Percentiles rank a stretch among this genome's conserved stretches.
Conservation (phyloP, 345 rosid genomes). For the Brassica rapa region DNA sequence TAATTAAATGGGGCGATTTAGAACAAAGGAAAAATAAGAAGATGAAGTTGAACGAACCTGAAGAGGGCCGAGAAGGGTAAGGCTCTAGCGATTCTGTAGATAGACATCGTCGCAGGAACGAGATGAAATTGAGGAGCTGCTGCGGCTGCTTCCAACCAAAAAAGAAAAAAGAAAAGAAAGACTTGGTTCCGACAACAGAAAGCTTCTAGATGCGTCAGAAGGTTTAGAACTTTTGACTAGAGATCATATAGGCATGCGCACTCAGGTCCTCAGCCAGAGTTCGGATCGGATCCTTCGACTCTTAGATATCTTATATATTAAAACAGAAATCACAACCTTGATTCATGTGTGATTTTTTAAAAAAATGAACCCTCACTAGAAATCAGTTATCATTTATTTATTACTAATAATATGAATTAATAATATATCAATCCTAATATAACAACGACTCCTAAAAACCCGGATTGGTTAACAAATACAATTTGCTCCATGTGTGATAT, state of each 20-base stretch:
- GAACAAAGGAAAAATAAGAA: background rate
- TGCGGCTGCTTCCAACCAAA: background rate
- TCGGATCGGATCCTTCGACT: no score
- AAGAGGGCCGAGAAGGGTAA: conserved; percentile 65
- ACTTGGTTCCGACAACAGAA: background rate
- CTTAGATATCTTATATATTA: no score
- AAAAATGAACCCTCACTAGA: no score
- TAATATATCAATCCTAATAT: no score
- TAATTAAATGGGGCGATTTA: background rate
- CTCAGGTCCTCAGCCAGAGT: no score
- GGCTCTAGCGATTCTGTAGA: conserved; percentile 49
- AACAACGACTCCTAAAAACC: no score
- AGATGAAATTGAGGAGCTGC: background rate
- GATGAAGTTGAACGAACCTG: conserved; percentile 42
- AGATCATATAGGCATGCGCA: background rate
- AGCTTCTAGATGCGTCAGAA: background rate
- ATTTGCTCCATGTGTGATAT: no score
- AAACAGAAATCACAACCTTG: no score
- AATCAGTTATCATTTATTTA: no score
- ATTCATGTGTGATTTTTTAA: no score
- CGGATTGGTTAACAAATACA: no score
- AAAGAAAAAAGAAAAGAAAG: background rate
- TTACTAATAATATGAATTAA: no score
- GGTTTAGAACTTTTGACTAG: background rate
- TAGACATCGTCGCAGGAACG: conserved; percentile 29